phyloP scores from a whole-genome alignment of 176 grass and related monocot genomes.

The Zoysia japonica region DNA sequence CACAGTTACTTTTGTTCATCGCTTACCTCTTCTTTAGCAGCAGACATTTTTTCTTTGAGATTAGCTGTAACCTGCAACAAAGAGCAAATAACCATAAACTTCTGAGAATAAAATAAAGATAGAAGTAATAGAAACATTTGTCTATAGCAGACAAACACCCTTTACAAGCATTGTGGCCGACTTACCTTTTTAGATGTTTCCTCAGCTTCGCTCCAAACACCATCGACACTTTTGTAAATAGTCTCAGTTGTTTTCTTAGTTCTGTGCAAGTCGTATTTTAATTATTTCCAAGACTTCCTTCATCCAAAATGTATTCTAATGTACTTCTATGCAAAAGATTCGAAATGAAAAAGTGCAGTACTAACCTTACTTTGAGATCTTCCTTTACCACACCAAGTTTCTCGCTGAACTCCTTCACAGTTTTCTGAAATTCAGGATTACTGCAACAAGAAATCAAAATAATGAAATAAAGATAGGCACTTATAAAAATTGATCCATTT shows the following conservation, averaged over 20 bases:
- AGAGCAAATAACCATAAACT: conserved; percentile 16
- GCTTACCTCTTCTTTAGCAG: conserved; percentile 71
- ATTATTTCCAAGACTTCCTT: conserved; percentile 25
- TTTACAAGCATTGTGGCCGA: conserved; percentile 11
- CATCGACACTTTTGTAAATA: conserved; percentile 79
- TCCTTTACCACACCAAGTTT: conserved; percentile 91
- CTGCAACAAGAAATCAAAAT: conserved; percentile 50
- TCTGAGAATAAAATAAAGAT: background rate
- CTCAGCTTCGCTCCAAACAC: conserved; percentile 83
- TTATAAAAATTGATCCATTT: background rate
- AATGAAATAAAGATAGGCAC: conserved; percentile 9
- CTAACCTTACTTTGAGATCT: conserved; percentile 89
- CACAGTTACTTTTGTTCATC: background rate
- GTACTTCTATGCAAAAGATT: conserved; percentile 13
- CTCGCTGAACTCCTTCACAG: conserved; percentile 79
- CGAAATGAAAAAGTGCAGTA: background rate
- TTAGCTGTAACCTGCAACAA: conserved; percentile 58
- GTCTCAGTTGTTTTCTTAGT: conserved; percentile 74
- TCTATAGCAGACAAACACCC: background rate
- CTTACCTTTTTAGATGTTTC: conserved; percentile 85
- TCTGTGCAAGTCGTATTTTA: conserved; percentile 29
- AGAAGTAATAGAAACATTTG: conserved; percentile 22
- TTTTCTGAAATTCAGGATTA: conserved; percentile 89
- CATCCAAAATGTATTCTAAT: conserved; percentile 10
- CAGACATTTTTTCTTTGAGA: conserved; percentile 59